phyloP scores from a whole-genome alignment of 2,329 filamentous ascomycete species.

The Rutstroemia sydowiana region DNA sequence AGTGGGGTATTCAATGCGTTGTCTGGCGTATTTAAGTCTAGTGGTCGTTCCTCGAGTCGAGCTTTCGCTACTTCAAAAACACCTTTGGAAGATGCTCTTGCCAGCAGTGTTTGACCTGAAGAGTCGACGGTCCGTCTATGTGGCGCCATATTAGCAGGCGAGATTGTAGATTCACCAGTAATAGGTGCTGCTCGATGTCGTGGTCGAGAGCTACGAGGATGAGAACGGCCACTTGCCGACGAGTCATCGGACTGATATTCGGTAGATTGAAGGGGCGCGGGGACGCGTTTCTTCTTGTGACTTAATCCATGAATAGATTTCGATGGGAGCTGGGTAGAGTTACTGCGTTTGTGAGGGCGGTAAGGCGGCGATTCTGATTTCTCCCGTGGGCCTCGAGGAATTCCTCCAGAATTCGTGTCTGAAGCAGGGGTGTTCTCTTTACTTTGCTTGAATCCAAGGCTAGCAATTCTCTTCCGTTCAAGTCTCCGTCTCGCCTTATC shows the following conservation, averaged over 20 bases:
- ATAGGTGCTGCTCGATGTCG: constrained; percentile 49
- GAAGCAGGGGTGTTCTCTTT: constrained; percentile 18
- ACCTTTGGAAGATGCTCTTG: constrained; percentile 81
- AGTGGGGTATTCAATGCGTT: constrained; percentile 95
- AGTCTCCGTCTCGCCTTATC: constrained; percentile 15
- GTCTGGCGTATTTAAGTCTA: constrained; percentile 82
- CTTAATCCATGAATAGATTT: constrained; percentile 47
- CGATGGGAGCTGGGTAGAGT: constrained; percentile 55
- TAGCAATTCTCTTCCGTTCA: constrained; percentile 22
- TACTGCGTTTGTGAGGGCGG: constrained; percentile 53
- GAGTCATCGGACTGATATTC: constrained; percentile 64
- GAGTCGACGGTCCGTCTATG: constrained; percentile 87
- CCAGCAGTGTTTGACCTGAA: constrained; percentile 83
- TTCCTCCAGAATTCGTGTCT: constrained; percentile 10
- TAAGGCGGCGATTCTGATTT: constrained; percentile 52
- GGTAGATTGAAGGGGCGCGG: constrained; percentile 51
- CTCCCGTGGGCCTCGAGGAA: constrained; percentile 17
- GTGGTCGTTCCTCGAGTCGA: constrained; percentile 63
- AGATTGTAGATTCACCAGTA: constrained; percentile 52
- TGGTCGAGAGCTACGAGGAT: constrained; percentile 50
- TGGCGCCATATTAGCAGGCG: constrained; percentile 59
- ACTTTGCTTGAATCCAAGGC: constrained; percentile 18
- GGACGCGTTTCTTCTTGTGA: constrained; percentile 54
- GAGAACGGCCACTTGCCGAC: constrained; percentile 52
- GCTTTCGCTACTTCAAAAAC: constrained; percentile 73